phyloP scores from a whole-genome alignment of 768 basidiomycete genomes.

The Panaeolus cyanescens region DNA sequence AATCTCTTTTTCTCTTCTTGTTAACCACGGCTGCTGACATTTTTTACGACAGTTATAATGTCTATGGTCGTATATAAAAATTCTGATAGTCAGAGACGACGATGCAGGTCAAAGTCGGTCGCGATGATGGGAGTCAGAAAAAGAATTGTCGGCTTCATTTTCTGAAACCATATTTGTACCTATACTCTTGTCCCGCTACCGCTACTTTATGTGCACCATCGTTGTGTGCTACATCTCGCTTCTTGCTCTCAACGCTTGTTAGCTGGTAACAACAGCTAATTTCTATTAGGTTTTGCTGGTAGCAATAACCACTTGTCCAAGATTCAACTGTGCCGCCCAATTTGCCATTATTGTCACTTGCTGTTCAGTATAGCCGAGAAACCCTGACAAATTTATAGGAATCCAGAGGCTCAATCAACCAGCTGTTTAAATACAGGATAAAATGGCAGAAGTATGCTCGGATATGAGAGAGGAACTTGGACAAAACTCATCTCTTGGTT shows the following conservation, averaged over 20 bases:
- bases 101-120: constrained; percentile 4
- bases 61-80: neutral
- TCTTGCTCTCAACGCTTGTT: constrained; percentile 7
- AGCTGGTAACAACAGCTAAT: constrained; percentile 2
- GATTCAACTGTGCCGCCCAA: constrained; percentile 8
- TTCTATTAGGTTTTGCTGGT: neutral
- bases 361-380: constrained; percentile 8
- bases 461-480: constrained; percentile 20
- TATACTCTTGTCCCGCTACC: constrained; percentile 22
- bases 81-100: neutral
- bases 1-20: constrained; percentile 45
- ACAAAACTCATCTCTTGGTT: constrained; percentile 19
- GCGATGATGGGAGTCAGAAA: constrained; percentile 3
- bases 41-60: constrained; percentile 6
- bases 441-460: constrained; percentile 21
- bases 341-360: constrained; percentile 8
- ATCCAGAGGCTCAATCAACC: neutral
- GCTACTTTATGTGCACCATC: constrained; percentile 15
- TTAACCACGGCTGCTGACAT: constrained; percentile 37
- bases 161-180: constrained; percentile 16
- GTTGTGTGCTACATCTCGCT: constrained; percentile 13
- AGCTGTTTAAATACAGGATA: neutral
- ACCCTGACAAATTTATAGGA: constrained; percentile 7
- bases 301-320: constrained; percentile 10
- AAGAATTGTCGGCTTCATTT: constrained; percentile 8